These are phyloP conservation scores for Verbena officinalis DNA, from an alignment of 257 asterid species.

Conservation along the genomic window DNA sequence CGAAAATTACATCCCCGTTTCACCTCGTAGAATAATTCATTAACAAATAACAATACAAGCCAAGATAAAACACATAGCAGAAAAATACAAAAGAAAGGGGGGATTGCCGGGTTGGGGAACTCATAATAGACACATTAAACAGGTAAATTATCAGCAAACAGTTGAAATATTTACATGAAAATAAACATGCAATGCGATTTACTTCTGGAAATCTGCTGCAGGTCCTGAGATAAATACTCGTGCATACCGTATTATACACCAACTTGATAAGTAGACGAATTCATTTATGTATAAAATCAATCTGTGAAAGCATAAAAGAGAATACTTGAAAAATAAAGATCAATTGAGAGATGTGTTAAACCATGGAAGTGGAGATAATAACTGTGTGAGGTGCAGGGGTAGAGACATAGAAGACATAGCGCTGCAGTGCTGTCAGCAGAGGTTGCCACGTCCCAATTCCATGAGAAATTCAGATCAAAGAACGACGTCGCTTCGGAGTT, in stretches of 20 bases:
- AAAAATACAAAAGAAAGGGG: not conserved
- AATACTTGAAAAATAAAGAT: not conserved
- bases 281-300: too few relatives aligned
- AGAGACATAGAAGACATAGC: not conserved
- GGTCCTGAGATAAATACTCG: constrained; percentile 3
- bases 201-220: not conserved
- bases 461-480: not conserved
- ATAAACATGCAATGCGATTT: constrained; percentile 10
- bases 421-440: constrained; percentile 3
- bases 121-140: constrained; percentile 2
- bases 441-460: constrained; percentile 28
- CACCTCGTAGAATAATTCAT: too few relatives aligned
- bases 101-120: too few relatives aligned
- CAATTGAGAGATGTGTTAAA: not conserved
- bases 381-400: not conserved
- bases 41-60: not conserved
- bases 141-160: not conserved
- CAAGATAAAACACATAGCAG: not conserved
- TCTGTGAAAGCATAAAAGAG: not conserved
- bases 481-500: constrained; percentile 26
- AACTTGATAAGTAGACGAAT: not conserved
- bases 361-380: constrained; percentile 21
- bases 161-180: not conserved
- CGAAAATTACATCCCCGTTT: not conserved
- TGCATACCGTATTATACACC: constrained; percentile 7